Conservation (phyloP, 306 rosid genomes). For the Boehmeria nivea region DNA sequence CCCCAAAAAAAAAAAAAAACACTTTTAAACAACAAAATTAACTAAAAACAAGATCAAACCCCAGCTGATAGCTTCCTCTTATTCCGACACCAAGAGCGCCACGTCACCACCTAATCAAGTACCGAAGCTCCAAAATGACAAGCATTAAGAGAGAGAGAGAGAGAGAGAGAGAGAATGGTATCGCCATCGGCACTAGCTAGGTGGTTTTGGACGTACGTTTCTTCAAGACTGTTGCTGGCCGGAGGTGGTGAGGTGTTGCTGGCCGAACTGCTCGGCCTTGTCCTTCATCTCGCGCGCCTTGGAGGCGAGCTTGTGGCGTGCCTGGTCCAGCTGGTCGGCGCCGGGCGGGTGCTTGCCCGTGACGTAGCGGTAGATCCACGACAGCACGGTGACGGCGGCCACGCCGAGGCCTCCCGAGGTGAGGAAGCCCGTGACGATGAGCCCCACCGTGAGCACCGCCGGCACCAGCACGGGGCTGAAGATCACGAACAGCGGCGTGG, state of each 20-base stretch:
- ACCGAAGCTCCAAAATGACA: too few relatives aligned
- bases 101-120: background rate
- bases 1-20: too few relatives aligned
- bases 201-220: slow-evolving; percentile 13
- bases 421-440: slow-evolving; percentile 52
- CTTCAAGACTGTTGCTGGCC: slow-evolving; percentile 39
- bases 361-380: slow-evolving; percentile 63
- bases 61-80: background rate
- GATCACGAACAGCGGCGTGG: slow-evolving; percentile 60
- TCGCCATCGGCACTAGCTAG: too few relatives aligned
- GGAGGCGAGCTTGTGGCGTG: slow-evolving; percentile 38
- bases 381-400: slow-evolving; percentile 55
- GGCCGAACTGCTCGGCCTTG: slow-evolving; percentile 52
- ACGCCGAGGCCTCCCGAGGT: slow-evolving; percentile 64
- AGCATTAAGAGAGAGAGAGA: too few relatives aligned
- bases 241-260: slow-evolving; percentile 31
- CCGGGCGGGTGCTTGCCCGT: slow-evolving; percentile 49
- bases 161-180: too few relatives aligned
- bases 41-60: too few relatives aligned
- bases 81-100: background rate
- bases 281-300: slow-evolving; percentile 76
- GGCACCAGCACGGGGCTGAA: slow-evolving; percentile 88
- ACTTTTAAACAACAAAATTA: too few relatives aligned
- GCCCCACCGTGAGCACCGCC: slow-evolving; percentile 31
- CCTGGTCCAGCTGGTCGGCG: slow-evolving; percentile 43